Evolutionary conservation across 441 rosid species (phyloP), one percentile per base, ranked within the genome.

Genomic region (Mallotus repandus): DNA sequence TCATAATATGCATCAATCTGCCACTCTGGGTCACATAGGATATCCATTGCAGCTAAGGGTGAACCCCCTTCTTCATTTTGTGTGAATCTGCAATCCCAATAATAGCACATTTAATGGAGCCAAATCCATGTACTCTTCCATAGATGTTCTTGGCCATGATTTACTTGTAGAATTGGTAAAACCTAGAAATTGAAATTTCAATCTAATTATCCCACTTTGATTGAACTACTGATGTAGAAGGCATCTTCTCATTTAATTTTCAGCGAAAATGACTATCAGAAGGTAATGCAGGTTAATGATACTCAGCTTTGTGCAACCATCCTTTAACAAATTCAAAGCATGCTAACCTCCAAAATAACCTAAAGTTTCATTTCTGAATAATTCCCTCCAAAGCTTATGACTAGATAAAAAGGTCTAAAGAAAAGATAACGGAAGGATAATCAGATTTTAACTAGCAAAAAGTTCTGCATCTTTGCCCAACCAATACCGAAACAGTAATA

Each of bases 41-140:
- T 80, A 94, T 86, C 93, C 98, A 94, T 76, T 91, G 99, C 94
- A 89, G 76, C 80, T 92, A 98, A 76, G 94, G 99, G 81, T 92
- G 97, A 71, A 89, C 22, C 60, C 98, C 97, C 76, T 94, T 94
- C 96, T 89, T 94, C 97, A 92, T 91, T 79, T 81, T 46, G 32
- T 18, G 38, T 71, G 74, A 78, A 69, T 75, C 85, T 82, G 80
- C 76, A 76, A 61, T 25, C 46, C 58, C 68, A 14, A 65, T 41
- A 46, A 43, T 57, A 65, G 57, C 38, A 63, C 29, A 57, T 32
- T 19, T 22, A 43, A 12, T 48, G 57, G 48, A 21, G 41, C 70
- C 63, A n/a, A 54, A 71, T 7, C 29, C 9, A 4, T 9, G 32
- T 18, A 19, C 29, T 25, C 29, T 32, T 48, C 15, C 38, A 25